These are phyloP conservation scores for Fusarium chaquense DNA, from an alignment of 2,329 filamentous ascomycete species.

Conservation along the genomic window DNA sequence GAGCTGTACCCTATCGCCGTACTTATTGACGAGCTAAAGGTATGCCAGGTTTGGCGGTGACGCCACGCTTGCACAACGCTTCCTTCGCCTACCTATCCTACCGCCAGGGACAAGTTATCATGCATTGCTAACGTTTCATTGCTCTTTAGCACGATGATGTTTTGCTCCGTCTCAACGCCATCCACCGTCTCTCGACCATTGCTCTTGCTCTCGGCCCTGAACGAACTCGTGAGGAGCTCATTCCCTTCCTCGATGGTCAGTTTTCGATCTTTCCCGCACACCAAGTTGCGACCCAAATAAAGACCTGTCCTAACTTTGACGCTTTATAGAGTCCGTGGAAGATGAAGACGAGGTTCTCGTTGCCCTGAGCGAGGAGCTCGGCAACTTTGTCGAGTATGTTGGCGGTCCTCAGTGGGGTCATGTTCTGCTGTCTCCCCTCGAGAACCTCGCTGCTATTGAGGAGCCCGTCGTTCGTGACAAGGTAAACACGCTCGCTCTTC, in stretches of 20 bases:
- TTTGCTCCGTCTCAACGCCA: constrained; percentile 95
- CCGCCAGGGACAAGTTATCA: constrained; percentile 42
- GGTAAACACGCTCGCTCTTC: constrained; percentile 63
- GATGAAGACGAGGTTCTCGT: constrained; percentile 99
- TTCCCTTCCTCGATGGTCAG: constrained; percentile 98
- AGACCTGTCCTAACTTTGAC: constrained; percentile 37
- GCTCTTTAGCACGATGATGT: constrained; percentile 93
- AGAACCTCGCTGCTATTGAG: constrained; percentile 98
- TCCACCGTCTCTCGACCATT: constrained; percentile 97
- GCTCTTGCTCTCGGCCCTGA: constrained; percentile 95
- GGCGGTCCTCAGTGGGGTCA: constrained; percentile 94
- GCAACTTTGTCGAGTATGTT: constrained; percentile 97
- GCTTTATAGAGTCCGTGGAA: constrained; percentile 87
- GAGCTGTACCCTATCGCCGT: constrained; percentile 99
- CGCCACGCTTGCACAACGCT: constrained; percentile 38
- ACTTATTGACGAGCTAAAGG: constrained; percentile 99
- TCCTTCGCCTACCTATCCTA: constrained; percentile 26
- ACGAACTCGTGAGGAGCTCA: constrained; percentile 96
- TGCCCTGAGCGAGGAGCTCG: constrained; percentile 95
- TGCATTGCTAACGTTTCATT: constrained; percentile 38
- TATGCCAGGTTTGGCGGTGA: constrained; percentile 59
- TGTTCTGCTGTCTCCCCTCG: constrained; percentile 94
- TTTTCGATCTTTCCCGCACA: constrained; percentile 47
- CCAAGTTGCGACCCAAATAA: constrained; percentile 26
- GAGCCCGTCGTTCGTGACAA: constrained; percentile 98